Conservation (phyloP, 306 rosid species). For the Pterocarpus santalinus region DNA sequence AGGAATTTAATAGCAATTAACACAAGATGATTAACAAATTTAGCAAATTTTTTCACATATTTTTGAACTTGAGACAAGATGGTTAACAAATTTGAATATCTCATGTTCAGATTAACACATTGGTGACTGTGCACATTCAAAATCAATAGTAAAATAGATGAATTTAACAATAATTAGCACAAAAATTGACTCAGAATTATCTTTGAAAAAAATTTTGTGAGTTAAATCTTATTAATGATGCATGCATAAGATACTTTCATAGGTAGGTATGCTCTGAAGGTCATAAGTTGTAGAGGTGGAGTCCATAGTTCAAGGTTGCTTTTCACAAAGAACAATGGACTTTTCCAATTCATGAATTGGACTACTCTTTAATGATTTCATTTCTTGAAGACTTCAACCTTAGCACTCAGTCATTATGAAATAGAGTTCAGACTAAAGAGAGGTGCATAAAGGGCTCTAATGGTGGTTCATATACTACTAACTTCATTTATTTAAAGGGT, state of each 20-base stretch:
- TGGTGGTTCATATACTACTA: background rate
- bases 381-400: slow-evolving; percentile 54
- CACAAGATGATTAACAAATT: too few relatives aligned
- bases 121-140: too few relatives aligned
- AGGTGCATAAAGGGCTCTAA: slow-evolving; percentile 12
- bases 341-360: slow-evolving; percentile 45
- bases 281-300: slow-evolving; percentile 41
- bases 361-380: slow-evolving; percentile 52
- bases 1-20: too few relatives aligned
- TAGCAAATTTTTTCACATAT: too few relatives aligned
- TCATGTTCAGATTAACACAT: too few relatives aligned
- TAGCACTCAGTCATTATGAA: slow-evolving; percentile 35
- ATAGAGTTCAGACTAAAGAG: background rate
- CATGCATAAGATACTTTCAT: too few relatives aligned
- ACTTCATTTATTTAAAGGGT: slow-evolving; percentile 29
- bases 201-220: too few relatives aligned
- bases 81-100: too few relatives aligned
- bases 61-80: too few relatives aligned
- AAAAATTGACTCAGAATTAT: too few relatives aligned
- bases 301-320: slow-evolving; percentile 53
- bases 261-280: slow-evolving; percentile 20
- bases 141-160: too few relatives aligned
- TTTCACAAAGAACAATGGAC: slow-evolving; percentile 42
- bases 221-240: background rate
- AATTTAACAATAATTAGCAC: too few relatives aligned